Evolutionary conservation across 2,329 filamentous ascomycete genomes (phyloP), one percentile per base, ranked within the genome.

Genomic region (Talaromyces sp.): DNA sequence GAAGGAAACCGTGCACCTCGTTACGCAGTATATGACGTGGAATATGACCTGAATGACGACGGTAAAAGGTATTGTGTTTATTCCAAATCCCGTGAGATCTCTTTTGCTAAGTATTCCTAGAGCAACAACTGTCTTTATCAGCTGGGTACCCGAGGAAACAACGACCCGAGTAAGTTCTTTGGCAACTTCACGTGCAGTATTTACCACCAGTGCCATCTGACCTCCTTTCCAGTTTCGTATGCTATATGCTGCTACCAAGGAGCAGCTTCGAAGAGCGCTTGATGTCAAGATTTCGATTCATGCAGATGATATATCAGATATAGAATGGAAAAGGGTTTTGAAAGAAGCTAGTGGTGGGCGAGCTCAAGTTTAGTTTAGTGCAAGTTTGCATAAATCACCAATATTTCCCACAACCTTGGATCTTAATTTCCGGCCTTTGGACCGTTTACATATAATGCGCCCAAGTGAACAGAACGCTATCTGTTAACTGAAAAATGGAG

Each of bases 111-210:
- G 27, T 18, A 50, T 28, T 12, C 62, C 60, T 57, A 81, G 79
- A 68, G 79, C 73, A 73, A 82, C 81, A 74, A 81, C 81, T 66
- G 70, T 79, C 61, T 82, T 82, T 74, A 81, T 82, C 67, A 79
- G 76, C 63, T 80, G 78, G 78, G 76, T 78, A 47, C 78, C 78
- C 61, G 67, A 63, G 58, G 75, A 75, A 0, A 71, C 75, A 56
- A 68, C 76, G 56, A 76, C 73, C 60, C 70, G 75, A 64, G 78
- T 79, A 73, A 69, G 75, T n/a, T 69, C 31, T 33, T 33, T 33
- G 2, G 44, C 44, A 50, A 33, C 31, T 8, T 33, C n/a, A n/a
- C n/a, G n/a, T n/a, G n/a, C 31, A 8, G 31, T 33, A 33, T 33
- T 8, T 33, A 33, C 31, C 31, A 7, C n/a, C n/a, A 6, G 51